phyloP scores from a whole-genome alignment of 257 asterid genomes.

The Vinca minor region DNA sequence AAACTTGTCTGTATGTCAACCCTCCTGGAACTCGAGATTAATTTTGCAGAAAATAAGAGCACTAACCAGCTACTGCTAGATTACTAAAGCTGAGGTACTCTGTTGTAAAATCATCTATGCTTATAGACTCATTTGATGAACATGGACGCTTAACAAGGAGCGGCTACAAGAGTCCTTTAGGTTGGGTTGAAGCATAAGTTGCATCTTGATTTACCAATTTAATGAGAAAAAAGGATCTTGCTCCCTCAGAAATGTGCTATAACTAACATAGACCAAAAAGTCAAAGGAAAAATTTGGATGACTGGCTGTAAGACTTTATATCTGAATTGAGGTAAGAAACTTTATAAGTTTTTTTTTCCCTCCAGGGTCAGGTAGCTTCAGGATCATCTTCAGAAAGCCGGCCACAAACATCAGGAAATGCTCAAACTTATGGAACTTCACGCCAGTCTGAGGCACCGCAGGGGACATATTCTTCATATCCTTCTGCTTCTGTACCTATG shows the following conservation, averaged over 20 bases:
- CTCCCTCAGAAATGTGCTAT: background rate
- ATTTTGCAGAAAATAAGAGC: background rate
- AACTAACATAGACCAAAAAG: background rate
- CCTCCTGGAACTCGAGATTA: background rate
- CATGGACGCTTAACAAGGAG: background rate
- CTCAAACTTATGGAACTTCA: slow-evolving; percentile 42
- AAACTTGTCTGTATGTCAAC: too few species aligned
- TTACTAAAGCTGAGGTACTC: background rate
- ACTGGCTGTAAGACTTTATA: background rate
- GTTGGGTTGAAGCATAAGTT: background rate
- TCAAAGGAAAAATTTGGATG: background rate
- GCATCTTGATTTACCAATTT: background rate
- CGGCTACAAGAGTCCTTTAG: background rate
- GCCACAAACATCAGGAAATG: slow-evolving; percentile 49
- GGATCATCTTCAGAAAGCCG: slow-evolving; percentile 65
- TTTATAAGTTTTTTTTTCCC: slow-evolving; percentile 19
- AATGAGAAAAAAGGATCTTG: background rate
- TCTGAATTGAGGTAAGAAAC: background rate
- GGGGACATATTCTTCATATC: slow-evolving; percentile 35
- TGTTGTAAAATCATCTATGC: background rate
- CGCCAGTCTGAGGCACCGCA: slow-evolving; percentile 51
- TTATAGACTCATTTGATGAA: background rate
- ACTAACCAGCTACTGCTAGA: background rate
- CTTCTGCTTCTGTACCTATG: slow-evolving; percentile 53
- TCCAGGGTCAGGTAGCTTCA: slow-evolving; percentile 75